Evolutionary conservation across 75 land plant genomes (phyloP), one percentile per base, ranked within the genome.

Genomic region (Isoetes taiwanensis): DNA sequence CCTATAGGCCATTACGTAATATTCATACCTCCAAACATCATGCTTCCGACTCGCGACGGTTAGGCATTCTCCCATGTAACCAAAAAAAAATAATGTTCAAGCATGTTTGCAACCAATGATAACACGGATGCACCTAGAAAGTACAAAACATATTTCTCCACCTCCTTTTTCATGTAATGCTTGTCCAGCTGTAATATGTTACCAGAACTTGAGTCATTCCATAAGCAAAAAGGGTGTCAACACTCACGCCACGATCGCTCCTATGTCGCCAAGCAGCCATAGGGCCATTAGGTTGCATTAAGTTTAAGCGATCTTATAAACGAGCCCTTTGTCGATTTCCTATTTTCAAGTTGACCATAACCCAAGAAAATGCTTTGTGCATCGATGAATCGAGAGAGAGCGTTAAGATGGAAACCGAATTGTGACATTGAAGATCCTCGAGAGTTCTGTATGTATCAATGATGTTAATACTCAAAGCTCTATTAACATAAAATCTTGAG

Each of bases 111-210:
- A 5, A 46, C 5, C 16, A 46, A 16, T 23, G 50, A 16, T 6
- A 46, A 23, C 4, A 46, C 25, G 16, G 50, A 19, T 8, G 23
- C 6, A 6, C 50, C 50, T 6, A 23, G 16, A 23, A 46, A 46
- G 50, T 19, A 46, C 16, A 46, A 46, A 5, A 46, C 50, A n/a
- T 46, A 46, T n/a, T 46, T 46, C 16, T 46, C 50, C 50, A 46
- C 50, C 16, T 46, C 50, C 16, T 46, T 46, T n/a, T 46, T 46
- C 6, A 46, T n/a, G 16, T 46, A 46, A 46, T 46, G 50, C 19
- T 46, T 46, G 16, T 46, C 50, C 5, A 23, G 50, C 6, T 46
- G 16, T 46, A 46, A n/a, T 46, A 46, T 19, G 50, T 46, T 6
- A 46, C 50, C 16, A 46, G 16, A n/a, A 46, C 50, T 23, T 46